Evolutionary conservation across 768 basidiomycete species (phyloP).

Genomic region (Suillus cothurnatus): DNA sequence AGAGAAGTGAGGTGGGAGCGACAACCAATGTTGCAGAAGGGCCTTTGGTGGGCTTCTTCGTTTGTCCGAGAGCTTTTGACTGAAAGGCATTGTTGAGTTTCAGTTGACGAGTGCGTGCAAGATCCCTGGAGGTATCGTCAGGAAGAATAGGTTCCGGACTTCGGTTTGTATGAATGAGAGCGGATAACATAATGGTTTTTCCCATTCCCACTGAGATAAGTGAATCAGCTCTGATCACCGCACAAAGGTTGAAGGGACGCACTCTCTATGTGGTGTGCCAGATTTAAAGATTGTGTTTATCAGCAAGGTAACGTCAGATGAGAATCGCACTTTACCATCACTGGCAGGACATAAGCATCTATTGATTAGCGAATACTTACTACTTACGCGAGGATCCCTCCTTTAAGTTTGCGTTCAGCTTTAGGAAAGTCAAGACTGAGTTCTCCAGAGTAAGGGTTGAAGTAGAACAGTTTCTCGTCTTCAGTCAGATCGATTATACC

Average conservation of each 20-base stretch:
- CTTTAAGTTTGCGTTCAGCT: slow-evolving; percentile 72
- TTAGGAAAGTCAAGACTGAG: slow-evolving; percentile 83
- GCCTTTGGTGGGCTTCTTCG: slow-evolving; percentile 26
- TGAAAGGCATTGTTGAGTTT: slow-evolving; percentile 68
- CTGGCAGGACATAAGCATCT: slow-evolving; percentile 24
- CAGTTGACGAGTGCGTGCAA: slow-evolving; percentile 54
- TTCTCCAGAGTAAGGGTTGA: slow-evolving; percentile 91
- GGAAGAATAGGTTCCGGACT: slow-evolving; percentile 43
- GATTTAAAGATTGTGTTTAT: slow-evolving; percentile 7
- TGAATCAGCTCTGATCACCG: slow-evolving; percentile 9
- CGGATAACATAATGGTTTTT: slow-evolving; percentile 92
- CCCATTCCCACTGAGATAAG: slow-evolving; percentile 83
- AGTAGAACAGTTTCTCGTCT: slow-evolving; percentile 81
- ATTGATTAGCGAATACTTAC: slow-evolving; percentile 1
- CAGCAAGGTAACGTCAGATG: neutral
- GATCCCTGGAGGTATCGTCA: slow-evolving; percentile 27
- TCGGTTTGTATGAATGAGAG: slow-evolving; percentile 81
- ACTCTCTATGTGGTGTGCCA: slow-evolving; percentile 47
- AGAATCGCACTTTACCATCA: slow-evolving; percentile 33
- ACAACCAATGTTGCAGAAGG: slow-evolving; percentile 83
- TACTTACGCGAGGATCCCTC: slow-evolving; percentile 89
- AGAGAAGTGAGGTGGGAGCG: slow-evolving; percentile 86
- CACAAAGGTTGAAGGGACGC: slow-evolving; percentile 24
- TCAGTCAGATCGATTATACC: slow-evolving; percentile 77
- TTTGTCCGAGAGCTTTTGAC: slow-evolving; percentile 38